Evolutionary conservation across 106 monocot species (phyloP).

Genomic region (Narthecium ossifragum): DNA sequence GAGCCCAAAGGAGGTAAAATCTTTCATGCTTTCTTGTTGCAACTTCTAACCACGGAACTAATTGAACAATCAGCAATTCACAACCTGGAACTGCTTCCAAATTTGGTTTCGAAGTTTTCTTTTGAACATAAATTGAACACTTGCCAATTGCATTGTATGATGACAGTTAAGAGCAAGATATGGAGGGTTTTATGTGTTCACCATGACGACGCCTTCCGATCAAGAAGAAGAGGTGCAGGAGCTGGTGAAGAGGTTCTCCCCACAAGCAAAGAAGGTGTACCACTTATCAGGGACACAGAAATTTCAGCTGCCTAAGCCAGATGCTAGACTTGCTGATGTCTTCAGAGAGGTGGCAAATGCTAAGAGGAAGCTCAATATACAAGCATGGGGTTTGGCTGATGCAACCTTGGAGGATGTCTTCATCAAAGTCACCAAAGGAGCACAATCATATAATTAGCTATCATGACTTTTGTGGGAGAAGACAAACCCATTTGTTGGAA

Average conservation of each 20-base stretch:
- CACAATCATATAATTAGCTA: conserved; percentile 1
- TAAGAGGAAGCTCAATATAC: conserved; percentile 11
- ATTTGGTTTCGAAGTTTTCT: background rate
- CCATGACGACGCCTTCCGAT: conserved; percentile 27
- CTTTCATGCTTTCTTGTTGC: too few relatives aligned
- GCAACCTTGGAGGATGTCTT: conserved; percentile 42
- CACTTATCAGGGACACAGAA: conserved; percentile 31
- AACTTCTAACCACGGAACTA: too few relatives aligned
- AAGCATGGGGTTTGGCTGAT: conserved; percentile 30
- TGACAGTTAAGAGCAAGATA: conserved; percentile 45
- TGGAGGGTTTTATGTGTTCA: conserved; percentile 41
- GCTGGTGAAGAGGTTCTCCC: conserved; percentile 17
- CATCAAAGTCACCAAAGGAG: conserved; percentile 31
- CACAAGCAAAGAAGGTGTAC: conserved; percentile 23
- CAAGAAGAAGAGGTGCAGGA: conserved; percentile 30
- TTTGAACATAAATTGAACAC: background rate
- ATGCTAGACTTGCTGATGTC: conserved; percentile 24
- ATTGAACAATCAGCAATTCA: background rate
- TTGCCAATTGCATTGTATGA: background rate
- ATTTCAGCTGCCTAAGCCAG: conserved; percentile 36
- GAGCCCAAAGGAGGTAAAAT: conserved; percentile 44
- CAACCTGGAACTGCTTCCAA: background rate
- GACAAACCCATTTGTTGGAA: too few relatives aligned
- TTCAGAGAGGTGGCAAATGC: conserved; percentile 21
- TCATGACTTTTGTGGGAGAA: too few relatives aligned